These are phyloP conservation scores for Curvularia sp. DNA, from an alignment of 2,329 filamentous ascomycete genomes.

Conservation along the genomic window DNA sequence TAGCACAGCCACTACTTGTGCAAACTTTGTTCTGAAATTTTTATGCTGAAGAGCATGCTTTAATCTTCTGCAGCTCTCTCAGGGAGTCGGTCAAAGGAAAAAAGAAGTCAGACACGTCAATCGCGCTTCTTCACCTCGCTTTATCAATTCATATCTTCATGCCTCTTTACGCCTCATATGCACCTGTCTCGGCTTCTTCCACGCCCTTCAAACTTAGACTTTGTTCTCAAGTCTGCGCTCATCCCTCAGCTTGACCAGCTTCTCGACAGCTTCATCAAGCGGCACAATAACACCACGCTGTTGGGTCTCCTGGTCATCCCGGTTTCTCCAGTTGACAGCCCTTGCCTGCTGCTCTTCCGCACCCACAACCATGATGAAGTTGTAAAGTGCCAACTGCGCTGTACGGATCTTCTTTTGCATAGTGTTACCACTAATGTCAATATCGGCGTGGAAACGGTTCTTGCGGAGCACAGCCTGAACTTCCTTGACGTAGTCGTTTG, in stretches of 20 bases:
- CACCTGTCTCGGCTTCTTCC: background rate
- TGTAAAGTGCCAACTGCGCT: slow-evolving; percentile 81
- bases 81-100: background rate
- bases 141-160: slow-evolving; percentile 18
- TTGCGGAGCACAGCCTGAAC: slow-evolving; percentile 72
- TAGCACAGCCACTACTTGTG: background rate
- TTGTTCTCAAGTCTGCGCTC: slow-evolving; percentile 51
- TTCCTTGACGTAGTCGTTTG: slow-evolving; percentile 75
- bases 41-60: background rate
- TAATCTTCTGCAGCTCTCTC: background rate
- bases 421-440: slow-evolving; percentile 77
- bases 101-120: background rate
- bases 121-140: background rate
- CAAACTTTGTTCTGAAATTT: background rate
- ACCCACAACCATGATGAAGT: slow-evolving; percentile 79
- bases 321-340: slow-evolving; percentile 69
- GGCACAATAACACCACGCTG: slow-evolving; percentile 68
- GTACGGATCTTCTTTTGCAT: slow-evolving; percentile 90
- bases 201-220: slow-evolving; percentile 14
- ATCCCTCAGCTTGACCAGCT: slow-evolving; percentile 58
- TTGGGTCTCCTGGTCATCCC: slow-evolving; percentile 68
- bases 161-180: slow-evolving; percentile 14
- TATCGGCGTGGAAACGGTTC: slow-evolving; percentile 73
- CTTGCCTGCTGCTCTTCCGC: slow-evolving; percentile 66
- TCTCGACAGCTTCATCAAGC: slow-evolving; percentile 64